Conservation (phyloP, 148 eudicot species). For the Oxyria digyna region DNA sequence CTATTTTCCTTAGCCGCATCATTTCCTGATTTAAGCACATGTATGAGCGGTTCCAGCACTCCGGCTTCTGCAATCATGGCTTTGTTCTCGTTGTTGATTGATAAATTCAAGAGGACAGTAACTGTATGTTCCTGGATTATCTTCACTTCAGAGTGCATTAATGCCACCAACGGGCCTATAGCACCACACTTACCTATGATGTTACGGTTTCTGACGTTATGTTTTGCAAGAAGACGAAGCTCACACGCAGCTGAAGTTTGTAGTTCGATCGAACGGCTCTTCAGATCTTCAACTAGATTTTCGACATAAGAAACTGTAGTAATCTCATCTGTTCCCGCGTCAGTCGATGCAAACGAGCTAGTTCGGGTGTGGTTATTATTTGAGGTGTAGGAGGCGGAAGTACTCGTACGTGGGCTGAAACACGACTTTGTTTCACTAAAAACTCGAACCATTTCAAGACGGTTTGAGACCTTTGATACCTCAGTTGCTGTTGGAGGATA, state of each 20-base stretch:
- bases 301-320: conserved; percentile 47
- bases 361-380: conserved; percentile 14
- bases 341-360: conserved; percentile 20
- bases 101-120: conserved; percentile 74
- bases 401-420: conserved; percentile 10
- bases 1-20: conserved; percentile 73
- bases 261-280: conserved; percentile 27
- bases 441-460: conserved; percentile 19
- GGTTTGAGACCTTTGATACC: conserved; percentile 28
- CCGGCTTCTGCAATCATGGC: conserved; percentile 60
- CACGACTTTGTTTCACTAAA: not conserved
- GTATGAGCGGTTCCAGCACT: conserved; percentile 62
- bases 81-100: conserved; percentile 64
- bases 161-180: conserved; percentile 43
- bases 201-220: conserved; percentile 57
- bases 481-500: conserved; percentile 39
- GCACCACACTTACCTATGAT: conserved; percentile 61
- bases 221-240: conserved; percentile 64
- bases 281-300: conserved; percentile 42
- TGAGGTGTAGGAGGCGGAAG: conserved; percentile 16
- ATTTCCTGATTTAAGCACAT: conserved; percentile 63
- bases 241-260: conserved; percentile 62
- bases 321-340: conserved; percentile 33
- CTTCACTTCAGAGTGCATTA: conserved; percentile 44
- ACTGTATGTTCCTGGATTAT: conserved; percentile 82